A percentile compares a stretch with the other conserved stretches of the same genome.
These are phyloP conservation scores for Kewa caespitosa DNA, from an alignment of 179 eudicot genomes.

Conservation along the genomic window DNA sequence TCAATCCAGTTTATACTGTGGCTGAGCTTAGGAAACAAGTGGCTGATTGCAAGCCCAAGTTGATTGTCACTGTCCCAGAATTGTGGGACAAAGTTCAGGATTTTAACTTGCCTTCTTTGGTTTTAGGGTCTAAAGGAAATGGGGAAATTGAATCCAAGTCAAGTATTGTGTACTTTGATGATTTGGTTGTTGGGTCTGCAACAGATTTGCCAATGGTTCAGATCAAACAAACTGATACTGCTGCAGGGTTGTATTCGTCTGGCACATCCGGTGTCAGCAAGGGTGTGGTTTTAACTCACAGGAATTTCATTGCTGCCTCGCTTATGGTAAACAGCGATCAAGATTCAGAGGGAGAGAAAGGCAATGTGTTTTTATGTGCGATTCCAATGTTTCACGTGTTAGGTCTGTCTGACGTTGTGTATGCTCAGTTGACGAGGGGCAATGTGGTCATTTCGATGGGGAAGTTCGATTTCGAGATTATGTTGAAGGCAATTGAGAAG, in stretches of 20 bases:
- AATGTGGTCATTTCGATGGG: constrained; percentile 48
- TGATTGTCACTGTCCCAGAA: constrained; percentile 46
- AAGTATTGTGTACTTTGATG: constrained; percentile 27
- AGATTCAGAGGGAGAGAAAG: constrained; percentile 39
- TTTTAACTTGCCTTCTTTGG: constrained; percentile 41
- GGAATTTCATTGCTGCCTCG: constrained; percentile 55
- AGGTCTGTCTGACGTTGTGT: constrained; percentile 47
- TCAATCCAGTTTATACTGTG: constrained; percentile 57
- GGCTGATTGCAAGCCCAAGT: constrained; percentile 53
- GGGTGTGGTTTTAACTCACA: constrained; percentile 59
- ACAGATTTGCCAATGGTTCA: constrained; percentile 29
- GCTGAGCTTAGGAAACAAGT: constrained; percentile 58
- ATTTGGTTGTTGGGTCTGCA: constrained; percentile 33
- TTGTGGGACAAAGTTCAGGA: constrained; percentile 45
- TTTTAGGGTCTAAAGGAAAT: constrained; percentile 27
- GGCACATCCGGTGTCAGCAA: constrained; percentile 76
- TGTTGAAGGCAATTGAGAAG: constrained; percentile 42
- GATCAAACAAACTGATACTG: constrained; percentile 46
- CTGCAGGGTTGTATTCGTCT: constrained; percentile 66
- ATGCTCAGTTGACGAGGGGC: constrained; percentile 51
- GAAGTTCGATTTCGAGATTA: constrained; percentile 52
- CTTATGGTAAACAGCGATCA: constrained; percentile 48
- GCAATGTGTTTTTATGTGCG: constrained; percentile 48
- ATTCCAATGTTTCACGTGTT: constrained; percentile 74
- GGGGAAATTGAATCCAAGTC: constrained; percentile 10